Percentiles rank a stretch among this genome's conserved stretches.
Evolutionary conservation across 129 eudicot genomes (phyloP).

Genomic region (carrot (Daucus carota)): DH1_v3.0 NC_030383.2:55630501-55631000

Average conservation of each 20-base stretch:
- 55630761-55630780: not conserved
- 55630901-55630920: not conserved
- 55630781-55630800: not conserved
- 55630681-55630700: conserved; percentile 3
- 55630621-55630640: conserved; percentile 97
- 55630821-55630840: not conserved
- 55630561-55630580: conserved; percentile 99
- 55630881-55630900: not conserved
- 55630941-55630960: not conserved
- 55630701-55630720: not conserved
- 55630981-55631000: not conserved
- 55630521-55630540: conserved; percentile 76
- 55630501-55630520: conserved; percentile 83
- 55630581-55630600: conserved; percentile 88
- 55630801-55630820: not conserved
- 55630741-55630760: not conserved
- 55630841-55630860: not conserved
- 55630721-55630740: not conserved
- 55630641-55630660: conserved; percentile 91
- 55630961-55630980: not conserved
- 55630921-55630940: not conserved
- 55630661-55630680: conserved; percentile 92
- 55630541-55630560: conserved; percentile 98
- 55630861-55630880: too few species aligned
- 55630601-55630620: conserved; percentile 99